Evolutionary conservation across 108 stramenopile species (phyloP).

Genomic region (Fistulifera solaris): DNA sequence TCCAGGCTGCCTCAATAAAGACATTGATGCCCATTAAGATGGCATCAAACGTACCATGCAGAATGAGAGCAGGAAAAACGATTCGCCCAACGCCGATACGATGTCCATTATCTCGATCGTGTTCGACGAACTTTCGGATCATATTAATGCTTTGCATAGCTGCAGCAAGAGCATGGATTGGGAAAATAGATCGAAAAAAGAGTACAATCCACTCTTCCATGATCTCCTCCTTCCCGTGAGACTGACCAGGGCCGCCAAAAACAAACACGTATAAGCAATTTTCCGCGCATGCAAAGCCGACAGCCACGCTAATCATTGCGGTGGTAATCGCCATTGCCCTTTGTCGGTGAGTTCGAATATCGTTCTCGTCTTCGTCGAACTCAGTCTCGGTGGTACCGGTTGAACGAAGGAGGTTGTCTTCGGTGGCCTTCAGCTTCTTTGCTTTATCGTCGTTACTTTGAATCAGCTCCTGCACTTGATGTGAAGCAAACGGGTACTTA

Average conservation of each 20-base stretch:
- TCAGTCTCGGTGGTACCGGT: slow-evolving; percentile 21
- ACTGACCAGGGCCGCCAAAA: slow-evolving; percentile 43
- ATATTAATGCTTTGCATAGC: slow-evolving; percentile 82
- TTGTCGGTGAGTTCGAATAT: slow-evolving; percentile 66
- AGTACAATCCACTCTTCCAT: slow-evolving; percentile 63
- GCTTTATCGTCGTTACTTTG: slow-evolving; percentile 14
- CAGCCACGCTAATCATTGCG: slow-evolving; percentile 80
- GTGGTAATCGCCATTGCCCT: slow-evolving; percentile 84
- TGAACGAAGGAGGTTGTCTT: slow-evolving; percentile 1
- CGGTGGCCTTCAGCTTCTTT: background rate
- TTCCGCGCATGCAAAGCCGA: slow-evolving; percentile 83
- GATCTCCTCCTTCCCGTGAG: slow-evolving; percentile 18
- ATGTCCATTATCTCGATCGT: slow-evolving; percentile 34
- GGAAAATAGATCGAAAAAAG: slow-evolving; percentile 74
- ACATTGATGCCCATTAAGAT: slow-evolving; percentile 65
- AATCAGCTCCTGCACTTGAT: slow-evolving; percentile 36
- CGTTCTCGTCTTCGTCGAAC: slow-evolving; percentile 52
- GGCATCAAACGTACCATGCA: slow-evolving; percentile 84
- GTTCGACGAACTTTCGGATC: slow-evolving; percentile 76
- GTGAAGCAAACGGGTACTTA: slow-evolving; percentile 55
- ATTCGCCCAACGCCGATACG: slow-evolving; percentile 81
- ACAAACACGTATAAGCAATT: slow-evolving; percentile 85
- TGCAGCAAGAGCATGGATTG: slow-evolving; percentile 79
- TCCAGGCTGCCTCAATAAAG: slow-evolving; percentile 64
- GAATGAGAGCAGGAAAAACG: slow-evolving; percentile 62